Conservation (phyloP, 768 basidiomycete genomes). For the Filobasidium floriforme region DNA sequence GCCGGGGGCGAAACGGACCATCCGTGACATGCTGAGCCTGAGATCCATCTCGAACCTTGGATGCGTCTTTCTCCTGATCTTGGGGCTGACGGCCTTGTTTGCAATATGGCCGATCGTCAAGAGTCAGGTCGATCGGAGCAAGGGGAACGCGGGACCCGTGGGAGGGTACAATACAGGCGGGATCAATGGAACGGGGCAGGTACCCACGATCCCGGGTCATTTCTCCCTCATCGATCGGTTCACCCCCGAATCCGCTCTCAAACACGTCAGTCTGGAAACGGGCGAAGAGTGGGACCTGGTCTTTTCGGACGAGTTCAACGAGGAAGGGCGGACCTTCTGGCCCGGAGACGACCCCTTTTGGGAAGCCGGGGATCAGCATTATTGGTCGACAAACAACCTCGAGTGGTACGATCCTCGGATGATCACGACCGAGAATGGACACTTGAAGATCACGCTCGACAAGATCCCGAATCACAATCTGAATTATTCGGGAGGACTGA, state of each 20-base stretch:
- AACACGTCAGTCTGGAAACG: conserved; percentile 62
- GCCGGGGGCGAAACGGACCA: conserved; percentile 22
- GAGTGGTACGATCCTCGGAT: conserved; percentile 47
- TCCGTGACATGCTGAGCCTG: conserved; percentile 60
- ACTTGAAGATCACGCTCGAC: conserved; percentile 41
- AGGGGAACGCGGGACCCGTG: conserved; percentile 11
- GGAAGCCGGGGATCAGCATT: conserved; percentile 50
- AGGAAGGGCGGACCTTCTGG: conserved; percentile 49
- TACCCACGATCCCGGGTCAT: conserved; percentile 64
- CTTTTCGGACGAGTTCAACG: conserved; percentile 82
- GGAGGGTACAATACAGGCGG: conserved; percentile 80
- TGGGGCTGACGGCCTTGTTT: conserved; percentile 67
- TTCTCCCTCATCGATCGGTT: conserved; percentile 67
- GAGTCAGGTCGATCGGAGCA: conserved; percentile 21
- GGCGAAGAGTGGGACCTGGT: conserved; percentile 73
- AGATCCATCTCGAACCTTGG: conserved; percentile 74
- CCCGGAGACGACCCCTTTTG: conserved; percentile 49
- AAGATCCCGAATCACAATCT: conserved; percentile 29
- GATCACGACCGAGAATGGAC: conserved; percentile 45
- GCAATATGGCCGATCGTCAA: conserved; percentile 77
- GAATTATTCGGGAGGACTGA: conserved; percentile 40
- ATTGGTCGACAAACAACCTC: conserved; percentile 44
- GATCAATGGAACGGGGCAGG: conserved; percentile 77
- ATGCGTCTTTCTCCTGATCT: conserved; percentile 61
- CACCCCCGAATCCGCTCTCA: conserved; percentile 58